phyloP scores from a whole-genome alignment of 257 asterid genomes.

The Petunia secreta region DNA sequence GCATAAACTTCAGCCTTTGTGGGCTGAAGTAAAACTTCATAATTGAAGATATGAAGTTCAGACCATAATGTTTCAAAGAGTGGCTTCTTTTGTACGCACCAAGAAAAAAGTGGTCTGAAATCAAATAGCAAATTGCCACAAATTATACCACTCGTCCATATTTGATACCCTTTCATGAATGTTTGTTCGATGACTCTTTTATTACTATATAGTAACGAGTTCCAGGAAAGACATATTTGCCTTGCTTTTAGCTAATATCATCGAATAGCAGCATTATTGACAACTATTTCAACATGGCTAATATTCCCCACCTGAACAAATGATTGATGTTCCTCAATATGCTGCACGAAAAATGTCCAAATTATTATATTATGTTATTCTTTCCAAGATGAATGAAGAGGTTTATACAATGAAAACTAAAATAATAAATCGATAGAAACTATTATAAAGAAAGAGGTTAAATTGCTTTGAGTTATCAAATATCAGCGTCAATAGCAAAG shows the following conservation, averaged over 20 bases:
- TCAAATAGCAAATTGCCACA: neutral
- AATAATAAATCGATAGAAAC: constrained; percentile 25
- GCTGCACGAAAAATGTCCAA: constrained; percentile 41
- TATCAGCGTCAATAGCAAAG: too few species aligned
- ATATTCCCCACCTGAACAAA: constrained; percentile 51
- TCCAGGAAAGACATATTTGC: constrained; percentile 37
- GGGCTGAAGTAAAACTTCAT: too few species aligned
- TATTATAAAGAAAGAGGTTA: neutral
- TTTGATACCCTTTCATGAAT: constrained; percentile 35
- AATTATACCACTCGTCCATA: constrained; percentile 40
- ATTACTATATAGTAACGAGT: constrained; percentile 25
- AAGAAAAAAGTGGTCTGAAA: too few species aligned
- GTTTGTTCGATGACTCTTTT: constrained; percentile 33
- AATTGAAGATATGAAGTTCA: too few species aligned
- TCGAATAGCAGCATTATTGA: constrained; percentile 47
- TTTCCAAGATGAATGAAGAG: constrained; percentile 35
- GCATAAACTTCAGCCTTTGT: too few species aligned
- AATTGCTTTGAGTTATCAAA: neutral
- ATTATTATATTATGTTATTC: constrained; percentile 37
- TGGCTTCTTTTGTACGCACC: too few species aligned
- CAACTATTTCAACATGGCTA: constrained; percentile 42
- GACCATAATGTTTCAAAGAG: too few species aligned
- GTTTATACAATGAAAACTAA: constrained; percentile 29
- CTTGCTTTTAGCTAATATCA: constrained; percentile 42
- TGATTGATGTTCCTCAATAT: constrained; percentile 41